These are phyloP conservation scores for Nannochloropsis oceanica DNA, from an alignment of 108 stramenopile genomes.

Conservation along the genomic window DNA sequence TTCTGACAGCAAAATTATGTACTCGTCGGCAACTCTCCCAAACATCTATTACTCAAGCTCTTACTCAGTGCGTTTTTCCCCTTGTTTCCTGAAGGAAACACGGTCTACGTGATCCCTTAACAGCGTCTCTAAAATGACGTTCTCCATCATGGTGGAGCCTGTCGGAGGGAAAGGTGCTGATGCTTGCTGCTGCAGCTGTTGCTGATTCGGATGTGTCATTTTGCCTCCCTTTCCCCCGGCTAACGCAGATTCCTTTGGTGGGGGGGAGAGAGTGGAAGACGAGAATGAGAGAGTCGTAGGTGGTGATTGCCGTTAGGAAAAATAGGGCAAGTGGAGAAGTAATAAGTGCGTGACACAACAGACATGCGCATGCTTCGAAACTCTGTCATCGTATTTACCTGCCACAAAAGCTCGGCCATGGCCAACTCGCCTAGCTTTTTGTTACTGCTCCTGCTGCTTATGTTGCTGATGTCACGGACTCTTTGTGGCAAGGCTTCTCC, in stretches of 20 bases:
- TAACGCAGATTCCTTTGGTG: background rate
- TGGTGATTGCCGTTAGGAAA: no score
- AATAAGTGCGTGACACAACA: no score
- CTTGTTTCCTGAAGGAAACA: background rate
- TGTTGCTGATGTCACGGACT: no score
- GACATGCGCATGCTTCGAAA: no score
- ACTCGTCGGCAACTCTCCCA: no score
- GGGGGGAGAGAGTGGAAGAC: background rate
- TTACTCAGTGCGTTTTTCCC: no score
- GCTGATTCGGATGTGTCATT: background rate
- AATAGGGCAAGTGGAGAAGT: no score
- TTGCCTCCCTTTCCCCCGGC: background rate
- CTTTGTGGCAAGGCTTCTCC: no score
- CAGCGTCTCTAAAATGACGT: background rate
- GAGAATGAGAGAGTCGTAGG: no score
- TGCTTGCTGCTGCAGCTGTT: background rate
- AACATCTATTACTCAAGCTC: no score
- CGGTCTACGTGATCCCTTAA: background rate
- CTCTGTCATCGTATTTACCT: background rate
- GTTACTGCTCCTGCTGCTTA: background rate
- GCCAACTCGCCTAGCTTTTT: background rate
- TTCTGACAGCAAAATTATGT: no score
- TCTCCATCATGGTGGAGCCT: background rate
- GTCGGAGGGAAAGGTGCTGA: background rate
- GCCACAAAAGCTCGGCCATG: background rate